phyloP scores from a whole-genome alignment of 495 filamentous ascomycete genomes.

The Talaromyces nanjingensis region DNA sequence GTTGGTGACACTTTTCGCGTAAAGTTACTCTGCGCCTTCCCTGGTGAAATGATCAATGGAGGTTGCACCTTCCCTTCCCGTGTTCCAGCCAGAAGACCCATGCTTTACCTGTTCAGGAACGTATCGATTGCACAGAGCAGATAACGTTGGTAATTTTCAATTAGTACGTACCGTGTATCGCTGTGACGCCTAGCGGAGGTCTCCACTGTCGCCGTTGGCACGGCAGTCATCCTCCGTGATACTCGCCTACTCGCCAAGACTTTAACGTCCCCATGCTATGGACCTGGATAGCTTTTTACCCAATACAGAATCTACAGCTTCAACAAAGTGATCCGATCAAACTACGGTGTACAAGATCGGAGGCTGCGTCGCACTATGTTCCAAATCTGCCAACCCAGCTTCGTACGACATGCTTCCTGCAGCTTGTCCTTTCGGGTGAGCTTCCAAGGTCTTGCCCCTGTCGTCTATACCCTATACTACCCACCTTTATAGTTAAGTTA shows the following conservation, averaged over 20 bases:
- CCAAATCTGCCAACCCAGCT: too few relatives aligned
- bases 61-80: not conserved
- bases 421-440: not conserved
- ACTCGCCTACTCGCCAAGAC: not conserved
- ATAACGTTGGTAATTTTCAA: not conserved
- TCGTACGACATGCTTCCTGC: not conserved
- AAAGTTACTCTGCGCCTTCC: not conserved
- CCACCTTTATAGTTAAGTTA: not conserved
- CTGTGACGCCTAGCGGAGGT: not conserved
- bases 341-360: not conserved
- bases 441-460: not conserved
- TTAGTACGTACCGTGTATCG: not conserved
- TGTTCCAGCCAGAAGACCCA: not conserved
- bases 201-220: not conserved
- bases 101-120: not conserved
- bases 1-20: not conserved
- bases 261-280: not conserved
- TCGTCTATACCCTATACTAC: not conserved
- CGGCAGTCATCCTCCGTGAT: not conserved
- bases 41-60: too few relatives aligned
- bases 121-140: not conserved
- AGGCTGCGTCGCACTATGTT: too few relatives aligned
- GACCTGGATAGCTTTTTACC: not conserved
- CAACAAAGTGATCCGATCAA: not conserved
- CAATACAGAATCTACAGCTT: not conserved